Base-by-base conservation (phyloP, 169 alveolate species). In the Plasmodium ovale region DNA sequence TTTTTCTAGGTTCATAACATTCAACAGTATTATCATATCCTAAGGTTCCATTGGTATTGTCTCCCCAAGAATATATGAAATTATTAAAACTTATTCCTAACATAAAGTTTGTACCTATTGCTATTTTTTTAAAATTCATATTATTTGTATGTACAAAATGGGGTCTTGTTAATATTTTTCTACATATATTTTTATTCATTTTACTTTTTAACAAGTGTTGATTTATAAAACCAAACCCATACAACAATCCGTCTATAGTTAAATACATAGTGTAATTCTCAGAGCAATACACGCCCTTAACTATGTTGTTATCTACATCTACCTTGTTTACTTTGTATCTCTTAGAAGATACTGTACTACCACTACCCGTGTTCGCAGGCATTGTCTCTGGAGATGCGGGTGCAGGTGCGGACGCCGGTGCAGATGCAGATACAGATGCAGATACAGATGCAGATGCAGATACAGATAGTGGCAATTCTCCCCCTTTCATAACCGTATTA, bases 221-320 rank as follows among this genome's bases (percentile, higher is more conserved):
- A 58, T 79, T 79, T 49, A 79, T 79, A 31, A 64, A 64, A 25
- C 89, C 89, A 37, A 79, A 64, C 25, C 89, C 89, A 3, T 79
- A 79, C 14, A 79, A 64, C 1, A 79, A n/a, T 9, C 89, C 89
- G 27, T 65, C 77, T 5, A 79, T 79, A 0, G 89, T 62, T 16
- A 79, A 58, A 14, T 64, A 79, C 14, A 79, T 31, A 0, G 89
- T 79, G n/a, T 49, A 79, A 16, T 53, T 79, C 14, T 79, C 82
- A 25, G 82, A 44, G n/a, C 60, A 31, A 58, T 79, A 79, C 23
- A 51, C 89, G 35, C 29, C 27, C 49, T 64, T 79, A 5, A 79
- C 79, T 27, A 79, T 79, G 37, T 79, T 64, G 35, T 64, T 79
- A 51, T 79, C 67, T 33, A 53, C 35, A 27, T 79, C 58, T 19